phyloP scores from a whole-genome alignment of 2,329 filamentous ascomycete species.

The Ophiocordyceps camponoti-floridani region DNA sequence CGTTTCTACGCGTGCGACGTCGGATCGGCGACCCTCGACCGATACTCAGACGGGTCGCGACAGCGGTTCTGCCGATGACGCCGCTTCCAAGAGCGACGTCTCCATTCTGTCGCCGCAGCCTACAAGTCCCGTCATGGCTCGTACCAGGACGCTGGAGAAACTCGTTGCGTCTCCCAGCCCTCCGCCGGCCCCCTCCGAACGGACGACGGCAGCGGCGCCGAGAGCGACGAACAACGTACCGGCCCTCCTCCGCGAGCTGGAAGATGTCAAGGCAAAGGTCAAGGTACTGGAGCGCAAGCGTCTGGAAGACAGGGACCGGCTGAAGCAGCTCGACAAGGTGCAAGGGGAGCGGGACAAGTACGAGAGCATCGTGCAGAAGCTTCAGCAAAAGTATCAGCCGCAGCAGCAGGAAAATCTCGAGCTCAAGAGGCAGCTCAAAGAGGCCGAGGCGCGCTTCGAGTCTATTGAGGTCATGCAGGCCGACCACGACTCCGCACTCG shows the following conservation, averaged over 20 bases:
- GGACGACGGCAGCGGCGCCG: slow-evolving; percentile 11
- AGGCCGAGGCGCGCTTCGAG: slow-evolving; percentile 51
- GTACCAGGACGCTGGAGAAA: slow-evolving; percentile 32
- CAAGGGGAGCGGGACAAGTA: slow-evolving; percentile 63
- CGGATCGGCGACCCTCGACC: slow-evolving; percentile 25
- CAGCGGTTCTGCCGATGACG: slow-evolving; percentile 15
- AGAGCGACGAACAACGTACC: slow-evolving; percentile 25
- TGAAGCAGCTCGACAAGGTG: slow-evolving; percentile 61
- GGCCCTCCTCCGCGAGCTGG: slow-evolving; percentile 48
- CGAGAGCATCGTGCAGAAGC: slow-evolving; percentile 72
- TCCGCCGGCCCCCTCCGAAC: slow-evolving; percentile 12
- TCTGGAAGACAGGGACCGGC: slow-evolving; percentile 65
- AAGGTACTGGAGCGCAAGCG: slow-evolving; percentile 77
- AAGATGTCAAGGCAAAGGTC: slow-evolving; percentile 78
- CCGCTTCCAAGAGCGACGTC: slow-evolving; percentile 26
- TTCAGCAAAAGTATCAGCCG: slow-evolving; percentile 76
- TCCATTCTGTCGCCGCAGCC: slow-evolving; percentile 31
- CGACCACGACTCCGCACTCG: slow-evolving; percentile 70
- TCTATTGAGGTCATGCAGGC: slow-evolving; percentile 54
- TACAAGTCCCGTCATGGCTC: slow-evolving; percentile 29
- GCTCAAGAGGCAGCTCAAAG: slow-evolving; percentile 59
- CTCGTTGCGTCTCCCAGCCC: slow-evolving; percentile 19
- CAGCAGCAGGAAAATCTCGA: slow-evolving; percentile 66
- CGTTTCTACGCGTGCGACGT: slow-evolving; percentile 16
- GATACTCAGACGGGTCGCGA: slow-evolving; percentile 27